phyloP scores from a whole-genome alignment of 225 moss, liverwort and hornwort species.

The Sphagnum contortum region DNA sequence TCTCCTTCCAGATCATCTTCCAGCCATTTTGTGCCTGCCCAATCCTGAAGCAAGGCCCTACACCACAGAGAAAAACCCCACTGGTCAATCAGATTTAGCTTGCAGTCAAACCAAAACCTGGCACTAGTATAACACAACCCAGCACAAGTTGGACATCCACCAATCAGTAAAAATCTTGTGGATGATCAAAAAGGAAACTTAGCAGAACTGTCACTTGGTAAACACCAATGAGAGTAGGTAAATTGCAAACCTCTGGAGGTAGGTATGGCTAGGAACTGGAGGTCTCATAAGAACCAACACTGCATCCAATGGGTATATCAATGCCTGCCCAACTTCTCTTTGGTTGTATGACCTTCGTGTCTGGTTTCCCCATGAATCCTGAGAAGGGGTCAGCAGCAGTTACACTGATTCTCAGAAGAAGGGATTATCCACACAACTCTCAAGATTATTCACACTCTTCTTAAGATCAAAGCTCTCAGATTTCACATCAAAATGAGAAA shows the following conservation, averaged over 20 bases:
- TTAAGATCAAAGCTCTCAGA: too few relatives aligned
- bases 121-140: too few relatives aligned
- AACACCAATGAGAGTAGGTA: not conserved
- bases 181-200: too few relatives aligned
- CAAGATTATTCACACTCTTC: too few relatives aligned
- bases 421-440: too few relatives aligned
- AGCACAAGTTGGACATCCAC: too few relatives aligned
- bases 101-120: too few relatives aligned
- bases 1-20: slow-evolving; percentile 64
- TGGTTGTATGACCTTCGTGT: slow-evolving; percentile 14
- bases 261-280: slow-evolving; percentile 59
- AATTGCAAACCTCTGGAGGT: slow-evolving; percentile 55
- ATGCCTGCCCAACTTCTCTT: slow-evolving; percentile 42
- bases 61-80: not conserved
- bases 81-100: too few relatives aligned
- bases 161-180: too few relatives aligned
- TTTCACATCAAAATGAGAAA: too few relatives aligned
- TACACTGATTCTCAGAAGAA: not conserved
- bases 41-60: slow-evolving; percentile 97
- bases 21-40: slow-evolving; percentile 91
- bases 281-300: slow-evolving; percentile 87
- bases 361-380: slow-evolving; percentile 19
- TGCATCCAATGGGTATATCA: slow-evolving; percentile 90
- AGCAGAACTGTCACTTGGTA: too few relatives aligned
- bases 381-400: slow-evolving; percentile 1